Conservation (phyloP, 2,329 filamentous ascomycete genomes). For the Fusarium sp. region DNA sequence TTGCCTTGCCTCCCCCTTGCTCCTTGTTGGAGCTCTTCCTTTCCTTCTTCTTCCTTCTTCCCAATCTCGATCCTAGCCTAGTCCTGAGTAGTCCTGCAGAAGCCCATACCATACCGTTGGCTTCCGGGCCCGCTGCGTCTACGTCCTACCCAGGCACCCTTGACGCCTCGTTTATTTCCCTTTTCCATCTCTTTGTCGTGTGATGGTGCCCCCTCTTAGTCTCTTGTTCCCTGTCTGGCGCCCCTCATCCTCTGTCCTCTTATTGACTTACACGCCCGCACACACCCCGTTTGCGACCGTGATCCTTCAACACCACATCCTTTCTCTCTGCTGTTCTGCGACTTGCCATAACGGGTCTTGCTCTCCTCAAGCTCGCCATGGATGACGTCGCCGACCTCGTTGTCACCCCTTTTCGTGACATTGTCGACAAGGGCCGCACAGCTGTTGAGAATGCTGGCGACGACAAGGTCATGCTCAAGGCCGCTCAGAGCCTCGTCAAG, state of each 20-base stretch:
- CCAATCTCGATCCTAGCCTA: conserved; percentile 11
- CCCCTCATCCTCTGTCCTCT: conserved; percentile 29
- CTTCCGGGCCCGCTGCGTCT: background rate
- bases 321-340: background rate
- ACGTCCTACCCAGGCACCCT: background rate
- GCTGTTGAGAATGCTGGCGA: conserved; percentile 62
- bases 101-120: conserved; percentile 1
- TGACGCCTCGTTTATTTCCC: conserved; percentile 9
- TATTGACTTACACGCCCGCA: conserved; percentile 45
- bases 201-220: conserved; percentile 30
- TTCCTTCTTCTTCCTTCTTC: conserved; percentile 3
- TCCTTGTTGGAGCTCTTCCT: background rate
- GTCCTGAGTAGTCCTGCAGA: background rate
- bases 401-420: conserved; percentile 63
- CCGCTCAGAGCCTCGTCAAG: conserved; percentile 60
- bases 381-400: conserved; percentile 58
- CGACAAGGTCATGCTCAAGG: conserved; percentile 60
- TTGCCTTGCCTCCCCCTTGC: conserved; percentile 17
- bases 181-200: conserved; percentile 28
- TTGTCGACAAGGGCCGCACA: conserved; percentile 62
- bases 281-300: conserved; percentile 15
- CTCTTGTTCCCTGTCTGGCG: conserved; percentile 15
- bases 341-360: background rate
- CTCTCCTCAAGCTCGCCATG: conserved; percentile 45
- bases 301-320: conserved; percentile 6